Base-by-base conservation (phyloP, 805 yeast genomes). In the Jamesozyma spencerorum region DNA sequence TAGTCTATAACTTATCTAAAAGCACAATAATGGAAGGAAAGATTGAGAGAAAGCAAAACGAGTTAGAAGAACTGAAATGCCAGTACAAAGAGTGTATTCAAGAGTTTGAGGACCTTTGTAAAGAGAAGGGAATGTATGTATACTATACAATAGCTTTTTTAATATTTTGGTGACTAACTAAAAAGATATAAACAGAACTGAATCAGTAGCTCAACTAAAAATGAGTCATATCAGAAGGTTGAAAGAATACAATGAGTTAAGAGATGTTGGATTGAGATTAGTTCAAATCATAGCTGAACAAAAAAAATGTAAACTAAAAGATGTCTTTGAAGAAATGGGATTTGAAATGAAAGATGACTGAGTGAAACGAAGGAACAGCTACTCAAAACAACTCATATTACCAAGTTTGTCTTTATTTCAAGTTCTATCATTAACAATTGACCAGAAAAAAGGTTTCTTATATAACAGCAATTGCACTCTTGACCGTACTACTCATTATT, bases 211-310 rank as follows among this genome's bases (percentile, higher is more conserved):
- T 24, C 12, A 52, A 1, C 62, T 78, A 1, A 70, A 73, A n/a
- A 64, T 66, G 32, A 51, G 55, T 20, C 85, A 81, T 47, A 75
- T 81, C 18, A 52, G 56, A 20, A 65, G 67, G 38, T 57, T 81
- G 31, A 75, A 76, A 45, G 60, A 64, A 40, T 81, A 80, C 57
- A 77, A 81, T 50, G 85, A 79, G 44, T 58, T 81, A 18, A 71
- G 74, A 49, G 87, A 81, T 51, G 66, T 70, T 2, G 83, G 85
- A 0, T 51, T 78, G 39, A 69, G 72, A 5, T 54, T 81, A 45
- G 70, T 77, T 10, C 71, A 73, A 31, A 56, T 77, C 64, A 76
- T 81, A 26, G 81, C 85, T 0, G 77, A 74, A 38, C 81, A 77
- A 44, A 65, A 75, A 43, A 62, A 68, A 19, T 60, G 72, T 20